phyloP scores from a whole-genome alignment of 2,329 filamentous ascomycete species.

The Clonostachys rhizophaga region DNA sequence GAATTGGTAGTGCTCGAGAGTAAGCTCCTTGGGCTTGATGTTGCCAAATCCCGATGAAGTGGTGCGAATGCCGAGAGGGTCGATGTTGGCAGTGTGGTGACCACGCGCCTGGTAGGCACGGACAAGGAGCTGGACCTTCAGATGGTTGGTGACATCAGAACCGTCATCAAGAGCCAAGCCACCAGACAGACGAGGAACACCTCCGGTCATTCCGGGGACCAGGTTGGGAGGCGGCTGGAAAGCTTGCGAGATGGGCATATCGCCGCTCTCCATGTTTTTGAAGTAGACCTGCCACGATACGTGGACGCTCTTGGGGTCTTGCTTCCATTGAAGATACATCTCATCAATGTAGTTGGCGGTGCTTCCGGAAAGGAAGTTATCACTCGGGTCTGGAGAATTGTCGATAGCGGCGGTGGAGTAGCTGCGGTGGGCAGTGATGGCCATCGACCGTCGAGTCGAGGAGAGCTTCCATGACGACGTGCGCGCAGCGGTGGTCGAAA shows the following conservation, averaged over 20 bases:
- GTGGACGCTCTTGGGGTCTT: constrained; percentile 89
- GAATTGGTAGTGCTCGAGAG: constrained; percentile 90
- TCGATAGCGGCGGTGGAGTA: constrained; percentile 49
- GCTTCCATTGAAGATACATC: constrained; percentile 98
- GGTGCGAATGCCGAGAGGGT: constrained; percentile 82
- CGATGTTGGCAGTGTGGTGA: constrained; percentile 96
- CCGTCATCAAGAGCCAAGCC: constrained; percentile 64
- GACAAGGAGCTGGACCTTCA: constrained; percentile 96
- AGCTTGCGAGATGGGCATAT: constrained; percentile 95
- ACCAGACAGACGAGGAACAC: constrained; percentile 68
- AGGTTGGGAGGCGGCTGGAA: constrained; percentile 95
- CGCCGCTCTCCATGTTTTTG: constrained; percentile 97
- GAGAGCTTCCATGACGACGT: constrained; percentile 39
- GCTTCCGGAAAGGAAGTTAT: constrained; percentile 94
- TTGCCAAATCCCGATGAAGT: constrained; percentile 6
- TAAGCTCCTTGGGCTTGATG: constrained; percentile 76
- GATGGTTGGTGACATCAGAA: constrained; percentile 86
- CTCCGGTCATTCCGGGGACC: constrained; percentile 72
- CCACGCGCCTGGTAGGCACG: constrained; percentile 97
- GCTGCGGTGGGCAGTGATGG: constrained; percentile 43
- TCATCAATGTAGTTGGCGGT: constrained; percentile 99
- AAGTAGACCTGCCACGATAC: constrained; percentile 99
- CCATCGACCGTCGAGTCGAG: constrained; percentile 41
- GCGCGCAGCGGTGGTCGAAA: constrained; percentile 30
- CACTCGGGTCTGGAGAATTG: constrained; percentile 70